Evolutionary conservation across 768 basidiomycete species (phyloP), one percentile per base, ranked within the genome.

Genomic region (Solioccasus polychromus): DNA sequence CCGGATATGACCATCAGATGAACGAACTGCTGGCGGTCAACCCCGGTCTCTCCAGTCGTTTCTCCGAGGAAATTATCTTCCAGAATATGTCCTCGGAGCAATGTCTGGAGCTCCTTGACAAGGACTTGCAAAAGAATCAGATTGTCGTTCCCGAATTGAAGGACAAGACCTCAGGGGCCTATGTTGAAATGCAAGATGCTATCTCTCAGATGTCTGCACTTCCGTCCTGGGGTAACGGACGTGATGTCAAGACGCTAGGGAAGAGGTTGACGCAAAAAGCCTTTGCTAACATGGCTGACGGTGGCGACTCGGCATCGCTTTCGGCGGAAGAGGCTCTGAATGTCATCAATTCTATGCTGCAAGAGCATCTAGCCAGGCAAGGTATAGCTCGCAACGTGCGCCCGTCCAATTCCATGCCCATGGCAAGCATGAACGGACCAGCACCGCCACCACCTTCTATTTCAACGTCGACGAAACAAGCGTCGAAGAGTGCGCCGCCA

Each of bases 1-100:
- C 85, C 17, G 85, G 85, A 2, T 87, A 87, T 51, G 82, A 84
- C 52, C 51, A 77, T 6, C 79, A 87, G 39, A 87, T 87, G 71
- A 82, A 86, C 51, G 40, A 67, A 14, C 71, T 87, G 7, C 59
- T 87, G 51, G 53, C 67, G 0, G 74, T 81, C 49, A 87, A 87
- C 52, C 68, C 76, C 2, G 85, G 85, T 0, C 69, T 87, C 18
- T 74, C 82, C 6, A 87, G 85, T 63, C 79, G 85, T 25, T 86
- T 87, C 68, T 76, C 84, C 2, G 79, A 83, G 28, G 76, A 78
- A 45, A 69, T 87, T 15, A 46, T 63, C 32, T 83, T 87, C 69
- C 48, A 52, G 10, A 77, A 85, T 55, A 74, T 87, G 68, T 45
- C 64, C 22, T 67, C 82, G 8, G 66, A 69, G 18, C 58, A 72